Conservation (phyloP, 2,329 filamentous ascomycete genomes). For the Fusarium sp. region DNA sequence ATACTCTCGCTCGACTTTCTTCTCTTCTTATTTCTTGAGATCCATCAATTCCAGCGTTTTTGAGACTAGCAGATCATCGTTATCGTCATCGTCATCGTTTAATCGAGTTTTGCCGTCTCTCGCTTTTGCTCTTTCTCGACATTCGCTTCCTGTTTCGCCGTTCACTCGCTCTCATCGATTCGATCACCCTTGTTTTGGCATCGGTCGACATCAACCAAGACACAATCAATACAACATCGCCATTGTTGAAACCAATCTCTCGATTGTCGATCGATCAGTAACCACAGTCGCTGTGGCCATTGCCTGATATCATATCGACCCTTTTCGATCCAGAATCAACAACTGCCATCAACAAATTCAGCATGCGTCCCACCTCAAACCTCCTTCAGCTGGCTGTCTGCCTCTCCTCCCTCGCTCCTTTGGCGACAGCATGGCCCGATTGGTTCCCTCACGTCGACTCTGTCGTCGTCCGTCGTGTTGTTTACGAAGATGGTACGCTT, state of each 20-base stretch:
- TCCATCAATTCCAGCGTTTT: slow-evolving; percentile 26
- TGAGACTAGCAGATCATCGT: slow-evolving; percentile 19
- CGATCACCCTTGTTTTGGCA: slow-evolving; percentile 25
- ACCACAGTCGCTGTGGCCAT: slow-evolving; percentile 1
- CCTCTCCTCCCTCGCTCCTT: slow-evolving; percentile 65
- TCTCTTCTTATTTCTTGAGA: slow-evolving; percentile 25
- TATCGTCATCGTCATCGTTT: slow-evolving; percentile 15
- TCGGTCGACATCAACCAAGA: slow-evolving; percentile 13
- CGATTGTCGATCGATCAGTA: not conserved
- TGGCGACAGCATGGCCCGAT: slow-evolving; percentile 70
- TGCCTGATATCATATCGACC: slow-evolving; percentile 4
- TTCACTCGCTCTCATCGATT: slow-evolving; percentile 25
- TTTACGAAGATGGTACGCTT: slow-evolving; percentile 27
- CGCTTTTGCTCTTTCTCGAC: slow-evolving; percentile 34
- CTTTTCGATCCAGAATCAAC: slow-evolving; percentile 10
- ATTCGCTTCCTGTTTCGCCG: slow-evolving; percentile 32
- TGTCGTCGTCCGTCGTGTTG: slow-evolving; percentile 58
- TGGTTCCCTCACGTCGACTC: slow-evolving; percentile 69
- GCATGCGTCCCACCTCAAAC: slow-evolving; percentile 66
- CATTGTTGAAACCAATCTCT: slow-evolving; percentile 8
- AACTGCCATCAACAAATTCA: slow-evolving; percentile 28
- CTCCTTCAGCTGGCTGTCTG: slow-evolving; percentile 66
- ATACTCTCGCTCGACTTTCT: slow-evolving; percentile 30
- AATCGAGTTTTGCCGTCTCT: slow-evolving; percentile 35
- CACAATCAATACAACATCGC: slow-evolving; percentile 11